Base-by-base conservation (phyloP, 257 asterid species). In the Paraleonurus japonicus region DNA sequence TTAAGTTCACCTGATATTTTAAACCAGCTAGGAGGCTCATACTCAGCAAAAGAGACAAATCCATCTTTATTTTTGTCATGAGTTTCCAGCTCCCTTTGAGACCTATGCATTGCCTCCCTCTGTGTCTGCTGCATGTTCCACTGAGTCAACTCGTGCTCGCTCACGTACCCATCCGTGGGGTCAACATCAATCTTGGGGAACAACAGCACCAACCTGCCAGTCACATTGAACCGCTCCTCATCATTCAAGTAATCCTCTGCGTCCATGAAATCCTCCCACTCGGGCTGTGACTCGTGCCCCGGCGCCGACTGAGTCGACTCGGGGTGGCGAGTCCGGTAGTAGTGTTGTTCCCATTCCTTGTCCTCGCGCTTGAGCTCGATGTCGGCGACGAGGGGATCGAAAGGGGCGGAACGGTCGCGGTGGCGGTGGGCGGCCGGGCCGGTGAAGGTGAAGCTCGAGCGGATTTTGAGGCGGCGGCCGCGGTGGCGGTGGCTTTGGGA, bases 21-120 rank as follows among this genome's bases (percentile, higher is more conserved):
- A 59, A 79, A 87, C 96, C 96, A 89, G 33, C 82, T 84, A 33
- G 98, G 98, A n/a, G 97, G 92, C 76, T 92, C 89, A 45, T 92
- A 92, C 86, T 92, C 98, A 0, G 81, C 51, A 65, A 78, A 90
- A 13, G 96, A 84, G 62, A 92, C 85, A 68, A 81, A 75, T 0
- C 92, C 98, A 85, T 90, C 96, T 66, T 83, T 86, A 68, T 90
- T 83, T 73, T 78, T 90, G 72, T 92, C 98, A 78, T 90, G 96
- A 79, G 83, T 72, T 68, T 84, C 89, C 88, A 92, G 69, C 77
- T 92, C 98, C 85, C 96, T 90, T 47, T 69, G 76, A 23, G 91
- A 82, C 81, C 96, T 77, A 76, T 92, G 98, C 82, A 88, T 39
- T 27, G 86, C 89, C 73, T 92, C 98, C 69, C 53, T 85, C 82